These are phyloP conservation scores for Suillus fuscotomentosus DNA, from an alignment of 768 basidiomycete genomes.

Conservation along the genomic window DNA sequence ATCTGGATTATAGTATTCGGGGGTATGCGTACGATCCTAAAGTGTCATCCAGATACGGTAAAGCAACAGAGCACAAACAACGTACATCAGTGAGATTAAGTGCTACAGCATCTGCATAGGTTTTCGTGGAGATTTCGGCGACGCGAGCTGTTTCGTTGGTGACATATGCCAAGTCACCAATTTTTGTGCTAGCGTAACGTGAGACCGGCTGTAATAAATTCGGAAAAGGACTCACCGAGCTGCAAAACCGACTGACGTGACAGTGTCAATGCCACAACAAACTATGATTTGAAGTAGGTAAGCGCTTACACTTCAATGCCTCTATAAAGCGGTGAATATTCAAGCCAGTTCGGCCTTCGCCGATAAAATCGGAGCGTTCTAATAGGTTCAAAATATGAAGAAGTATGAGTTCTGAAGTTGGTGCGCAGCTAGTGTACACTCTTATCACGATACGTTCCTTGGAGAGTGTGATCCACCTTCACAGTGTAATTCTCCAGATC, in stretches of 20 bases:
- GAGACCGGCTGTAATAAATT: background rate
- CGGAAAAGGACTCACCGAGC: constrained; percentile 41
- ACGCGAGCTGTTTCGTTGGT: constrained; percentile 56
- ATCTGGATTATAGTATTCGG: constrained; percentile 84
- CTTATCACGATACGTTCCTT: constrained; percentile 73
- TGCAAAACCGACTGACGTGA: constrained; percentile 56
- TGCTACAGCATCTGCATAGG: constrained; percentile 59
- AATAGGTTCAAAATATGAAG: constrained; percentile 90
- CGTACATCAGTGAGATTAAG: constrained; percentile 81
- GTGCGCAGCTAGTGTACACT: constrained; percentile 83
- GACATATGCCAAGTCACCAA: constrained; percentile 73
- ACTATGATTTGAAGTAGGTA: constrained; percentile 9
- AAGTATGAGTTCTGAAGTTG: constrained; percentile 87
- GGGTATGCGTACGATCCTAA: constrained; percentile 78
- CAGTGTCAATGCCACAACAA: constrained; percentile 10
- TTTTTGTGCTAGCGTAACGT: constrained; percentile 59
- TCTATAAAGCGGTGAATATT: constrained; percentile 83
- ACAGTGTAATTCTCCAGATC: constrained; percentile 75
- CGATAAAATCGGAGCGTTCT: constrained; percentile 62
- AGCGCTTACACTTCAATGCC: constrained; percentile 69
- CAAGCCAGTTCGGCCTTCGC: constrained; percentile 53
- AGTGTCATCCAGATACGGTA: constrained; percentile 12
- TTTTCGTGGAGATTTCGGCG: constrained; percentile 63
- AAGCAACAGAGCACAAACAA: constrained; percentile 11
- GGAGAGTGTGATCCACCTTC: constrained; percentile 67